These are phyloP conservation scores for Pythium oligandrum DNA, from an alignment of 352 stramenopile genomes.

Conservation along the genomic window DNA sequence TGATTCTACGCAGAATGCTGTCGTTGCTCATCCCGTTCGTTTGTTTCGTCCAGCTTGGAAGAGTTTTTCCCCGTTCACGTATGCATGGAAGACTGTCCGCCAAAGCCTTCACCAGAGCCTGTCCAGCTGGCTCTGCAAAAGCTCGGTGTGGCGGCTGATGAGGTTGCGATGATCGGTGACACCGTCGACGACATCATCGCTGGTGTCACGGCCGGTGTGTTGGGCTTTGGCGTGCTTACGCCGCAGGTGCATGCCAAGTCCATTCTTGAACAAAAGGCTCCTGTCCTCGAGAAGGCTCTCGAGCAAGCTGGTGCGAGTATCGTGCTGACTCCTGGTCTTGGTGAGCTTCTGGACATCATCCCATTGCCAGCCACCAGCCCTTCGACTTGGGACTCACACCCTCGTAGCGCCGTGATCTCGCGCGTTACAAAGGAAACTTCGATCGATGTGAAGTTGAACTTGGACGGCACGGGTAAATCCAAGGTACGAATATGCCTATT, in stretches of 20 bases:
- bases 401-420: conserved; percentile 21
- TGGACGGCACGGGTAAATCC: conserved; percentile 88
- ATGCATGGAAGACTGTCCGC: conserved; percentile 95
- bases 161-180: conserved; percentile 93
- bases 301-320: conserved; percentile 45
- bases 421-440: conserved; percentile 94
- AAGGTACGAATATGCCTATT: conserved; percentile 23
- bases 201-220: conserved; percentile 59
- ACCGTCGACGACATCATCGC: conserved; percentile 95
- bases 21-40: no score
- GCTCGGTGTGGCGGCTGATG: conserved; percentile 63
- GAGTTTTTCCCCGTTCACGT: conserved; percentile 88
- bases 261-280: conserved; percentile 52
- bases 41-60: conserved; percentile 38
- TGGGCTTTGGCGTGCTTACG: conserved; percentile 84
- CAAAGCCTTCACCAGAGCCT: conserved; percentile 92
- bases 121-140: conserved; percentile 80
- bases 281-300: conserved; percentile 46
- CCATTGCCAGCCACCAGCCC: conserved; percentile 10
- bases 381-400: conserved; percentile 1
- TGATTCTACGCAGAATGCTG: not conserved
- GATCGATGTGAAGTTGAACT: conserved; percentile 82
- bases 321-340: conserved; percentile 72
- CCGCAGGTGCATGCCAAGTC: conserved; percentile 79
- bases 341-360: conserved; percentile 81